Evolutionary conservation across 2,329 filamentous ascomycete genomes (phyloP).

Genomic region (Talaromyces atroroseus): DNA sequence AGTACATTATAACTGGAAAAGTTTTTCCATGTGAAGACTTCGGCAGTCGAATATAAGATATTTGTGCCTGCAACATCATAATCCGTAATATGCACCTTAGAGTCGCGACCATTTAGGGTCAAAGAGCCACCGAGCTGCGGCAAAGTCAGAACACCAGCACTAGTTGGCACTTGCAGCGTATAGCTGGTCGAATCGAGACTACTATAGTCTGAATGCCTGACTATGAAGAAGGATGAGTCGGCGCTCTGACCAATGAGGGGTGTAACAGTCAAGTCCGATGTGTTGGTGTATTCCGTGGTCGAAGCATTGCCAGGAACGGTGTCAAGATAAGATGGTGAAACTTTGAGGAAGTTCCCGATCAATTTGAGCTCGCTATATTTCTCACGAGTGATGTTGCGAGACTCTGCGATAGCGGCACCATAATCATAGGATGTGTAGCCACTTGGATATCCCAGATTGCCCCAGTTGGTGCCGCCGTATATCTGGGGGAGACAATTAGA

Average conservation of each 20-base stretch:
- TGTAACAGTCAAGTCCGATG: conserved; percentile 54
- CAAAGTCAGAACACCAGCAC: conserved; percentile 34
- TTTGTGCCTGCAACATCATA: conserved; percentile 37
- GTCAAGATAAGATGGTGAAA: conserved; percentile 63
- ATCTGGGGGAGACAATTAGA: conserved; percentile 36
- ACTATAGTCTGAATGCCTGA: conserved; percentile 63
- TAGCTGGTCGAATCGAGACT: conserved; percentile 55
- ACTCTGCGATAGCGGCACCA: conserved; percentile 61
- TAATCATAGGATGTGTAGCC: conserved; percentile 61
- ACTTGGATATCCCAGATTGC: conserved; percentile 66
- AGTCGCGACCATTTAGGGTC: conserved; percentile 38
- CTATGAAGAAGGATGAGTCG: conserved; percentile 58
- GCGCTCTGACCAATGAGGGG: conserved; percentile 53
- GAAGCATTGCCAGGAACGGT: conserved; percentile 48
- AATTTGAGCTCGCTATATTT: conserved; percentile 79
- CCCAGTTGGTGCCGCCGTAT: conserved; percentile 79
- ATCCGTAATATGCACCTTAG: conserved; percentile 40
- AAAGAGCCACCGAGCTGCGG: conserved; percentile 37
- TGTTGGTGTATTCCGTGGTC: conserved; percentile 46
- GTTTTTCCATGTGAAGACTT: conserved; percentile 51
- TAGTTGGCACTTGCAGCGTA: conserved; percentile 52
- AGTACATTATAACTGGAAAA: conserved; percentile 51
- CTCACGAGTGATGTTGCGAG: conserved; percentile 61
- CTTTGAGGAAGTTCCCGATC: conserved; percentile 67
- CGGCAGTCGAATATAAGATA: conserved; percentile 40